Evolutionary conservation across 352 stramenopile genomes (phyloP).

Genomic region (Phytopythium ostracodes): DNA sequence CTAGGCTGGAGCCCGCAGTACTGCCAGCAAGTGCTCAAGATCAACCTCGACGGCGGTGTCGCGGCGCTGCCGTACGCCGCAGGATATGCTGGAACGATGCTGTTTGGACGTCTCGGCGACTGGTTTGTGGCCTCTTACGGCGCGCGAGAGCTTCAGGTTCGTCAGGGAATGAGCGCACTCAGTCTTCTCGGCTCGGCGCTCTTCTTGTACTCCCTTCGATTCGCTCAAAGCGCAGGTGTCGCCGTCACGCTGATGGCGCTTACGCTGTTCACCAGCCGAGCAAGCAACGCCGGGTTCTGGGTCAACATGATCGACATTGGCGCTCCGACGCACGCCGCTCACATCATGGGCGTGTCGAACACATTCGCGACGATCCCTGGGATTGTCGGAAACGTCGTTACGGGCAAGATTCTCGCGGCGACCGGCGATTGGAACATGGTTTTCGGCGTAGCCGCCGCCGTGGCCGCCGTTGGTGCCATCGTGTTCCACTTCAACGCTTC

Average conservation of each 20-base stretch:
- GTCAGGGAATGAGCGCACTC: constrained; percentile 71
- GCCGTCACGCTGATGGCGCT: constrained; percentile 66
- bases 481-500: constrained; percentile 75
- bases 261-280: constrained; percentile 70
- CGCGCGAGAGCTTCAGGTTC: constrained; percentile 65
- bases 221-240: constrained; percentile 37
- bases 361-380: constrained; percentile 81
- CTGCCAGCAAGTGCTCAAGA: constrained; percentile 68
- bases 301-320: constrained; percentile 90
- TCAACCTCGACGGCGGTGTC: constrained; percentile 60
- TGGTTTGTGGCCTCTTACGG: constrained; percentile 44
- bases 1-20: constrained; percentile 87
- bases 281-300: constrained; percentile 76
- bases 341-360: constrained; percentile 87
- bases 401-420: constrained; percentile 65
- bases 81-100: constrained; percentile 65
- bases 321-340: constrained; percentile 61
- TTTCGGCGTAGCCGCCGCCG: constrained; percentile 66
- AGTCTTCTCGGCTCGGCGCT: constrained; percentile 64
- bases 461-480: constrained; percentile 59
- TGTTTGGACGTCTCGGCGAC: constrained; percentile 69
- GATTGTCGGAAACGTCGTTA: constrained; percentile 85
- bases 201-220: constrained; percentile 69
- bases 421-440: constrained; percentile 78
- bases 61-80: constrained; percentile 74